Base-by-base conservation (phyloP, 2,329 filamentous ascomycete genomes). In the Claviceps digitariae region DNA sequence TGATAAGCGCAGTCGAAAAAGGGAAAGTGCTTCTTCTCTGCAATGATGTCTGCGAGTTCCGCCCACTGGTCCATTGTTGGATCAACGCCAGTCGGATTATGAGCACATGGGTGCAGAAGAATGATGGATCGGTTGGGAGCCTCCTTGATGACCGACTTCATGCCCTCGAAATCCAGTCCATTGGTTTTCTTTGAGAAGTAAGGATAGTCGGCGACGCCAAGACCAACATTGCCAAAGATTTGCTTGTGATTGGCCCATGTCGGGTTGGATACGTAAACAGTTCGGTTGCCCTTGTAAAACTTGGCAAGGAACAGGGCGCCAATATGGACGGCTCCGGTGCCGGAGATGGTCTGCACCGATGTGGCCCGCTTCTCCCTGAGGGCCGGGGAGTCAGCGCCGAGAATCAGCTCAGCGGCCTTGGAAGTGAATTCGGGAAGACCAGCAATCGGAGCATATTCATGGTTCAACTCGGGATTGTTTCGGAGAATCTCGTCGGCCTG, bases 191-290 rank as follows among this genome's bases (percentile, higher is more conserved):
- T 82, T 69, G 83, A 84, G 74, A 95, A 98, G 78, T 98, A 98
- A 50, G 91, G 93, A 74, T 98, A 98, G 59, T 81, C 81, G 61
- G 84, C 84, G 62, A 89, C 81, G 36, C 81, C 74, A 31, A 97
- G 76, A 62, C 80, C 78, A 65, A 96, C 90, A 67, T 97, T 97
- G 71, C 77, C 81, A 75, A 98, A 95, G 77, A 98, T 96, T 72
- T 97, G 93, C 74, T 94, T 84, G 82, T 98, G 93, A 75, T 98
- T 98, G 61, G 87, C 90, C 93, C 93, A 98, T 57, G 93, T 98
- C 52, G 93, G 93, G 69, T 86, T 87, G 64, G 90, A 95, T 69
- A 97, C 77, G 78, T 95, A 96, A 72, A 94, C 81, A 55, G 83
- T 81, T 60, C 81, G 84, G 72, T 78, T 81, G 66, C 79, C 77